These are phyloP conservation scores for Lentinus polychrous DNA, from an alignment of 1,284 basidiomycete species.

Conservation along the genomic window DNA sequence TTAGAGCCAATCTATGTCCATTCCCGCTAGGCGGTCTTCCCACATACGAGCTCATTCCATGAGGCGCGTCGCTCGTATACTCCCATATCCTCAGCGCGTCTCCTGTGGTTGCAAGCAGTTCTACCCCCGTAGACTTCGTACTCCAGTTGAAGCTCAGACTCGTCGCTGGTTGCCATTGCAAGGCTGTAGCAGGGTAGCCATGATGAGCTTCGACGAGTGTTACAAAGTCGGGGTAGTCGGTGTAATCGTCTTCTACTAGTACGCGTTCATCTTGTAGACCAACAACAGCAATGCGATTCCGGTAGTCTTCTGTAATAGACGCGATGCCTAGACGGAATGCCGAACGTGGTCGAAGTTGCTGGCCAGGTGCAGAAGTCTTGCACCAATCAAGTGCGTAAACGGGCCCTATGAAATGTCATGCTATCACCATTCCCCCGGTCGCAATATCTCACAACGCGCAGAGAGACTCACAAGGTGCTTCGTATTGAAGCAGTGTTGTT, in stretches of 20 bases:
- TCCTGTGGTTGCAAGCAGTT: constrained; percentile 85
- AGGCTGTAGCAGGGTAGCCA: constrained; percentile 77
- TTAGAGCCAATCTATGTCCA: constrained; percentile 57
- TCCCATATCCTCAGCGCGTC: constrained; percentile 90
- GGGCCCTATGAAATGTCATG: constrained; percentile 49
- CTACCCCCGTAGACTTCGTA: constrained; percentile 53
- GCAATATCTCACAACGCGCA: constrained; percentile 7
- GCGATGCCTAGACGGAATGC: constrained; percentile 75
- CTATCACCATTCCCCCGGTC: background rate
- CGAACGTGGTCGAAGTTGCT: constrained; percentile 65
- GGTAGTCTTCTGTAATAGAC: constrained; percentile 74
- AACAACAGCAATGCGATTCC: constrained; percentile 77
- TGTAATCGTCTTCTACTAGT: constrained; percentile 75
- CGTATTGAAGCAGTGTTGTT: constrained; percentile 62
- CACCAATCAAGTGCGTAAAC: constrained; percentile 83
- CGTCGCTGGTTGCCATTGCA: constrained; percentile 78
- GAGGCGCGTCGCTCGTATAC: constrained; percentile 56
- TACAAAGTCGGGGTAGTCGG: constrained; percentile 76
- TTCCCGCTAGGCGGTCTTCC: constrained; percentile 53
- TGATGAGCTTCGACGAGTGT: constrained; percentile 74
- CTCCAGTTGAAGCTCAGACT: constrained; percentile 57
- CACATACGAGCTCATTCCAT: constrained; percentile 59
- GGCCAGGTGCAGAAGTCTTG: constrained; percentile 68
- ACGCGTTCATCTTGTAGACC: constrained; percentile 79
- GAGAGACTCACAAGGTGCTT: constrained; percentile 58